A percentile compares a stretch with the other conserved stretches of the same genome.
Evolutionary conservation across 768 basidiomycete species (phyloP).

Genomic region (Strobilomyces confusus): DNA sequence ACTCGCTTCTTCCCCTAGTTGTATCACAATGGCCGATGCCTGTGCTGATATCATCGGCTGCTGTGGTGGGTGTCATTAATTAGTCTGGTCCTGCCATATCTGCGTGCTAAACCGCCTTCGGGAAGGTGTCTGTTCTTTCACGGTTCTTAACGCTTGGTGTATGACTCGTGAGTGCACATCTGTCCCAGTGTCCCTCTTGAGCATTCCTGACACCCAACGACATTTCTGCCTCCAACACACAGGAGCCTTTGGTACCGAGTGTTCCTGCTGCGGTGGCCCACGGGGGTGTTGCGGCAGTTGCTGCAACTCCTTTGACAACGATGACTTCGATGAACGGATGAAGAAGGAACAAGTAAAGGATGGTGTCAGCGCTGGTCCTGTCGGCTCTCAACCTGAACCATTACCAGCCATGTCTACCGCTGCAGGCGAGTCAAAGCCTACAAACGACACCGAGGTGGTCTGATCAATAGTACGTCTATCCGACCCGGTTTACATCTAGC

Average conservation of each 20-base stretch:
- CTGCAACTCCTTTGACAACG: conserved; percentile 27
- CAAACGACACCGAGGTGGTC: background rate
- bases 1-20: background rate
- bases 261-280: conserved; percentile 24
- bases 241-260: conserved; percentile 24
- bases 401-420: conserved; percentile 16
- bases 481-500: background rate
- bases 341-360: conserved; percentile 22
- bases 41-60: conserved; percentile 6
- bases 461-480: background rate
- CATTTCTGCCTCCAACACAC: background rate
- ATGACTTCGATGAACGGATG: conserved; percentile 29
- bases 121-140: conserved; percentile 13
- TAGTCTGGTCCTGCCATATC: background rate
- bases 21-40: conserved; percentile 18
- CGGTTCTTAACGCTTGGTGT: conserved; percentile 23
- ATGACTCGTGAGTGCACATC: conserved; percentile 19
- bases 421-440: conserved; percentile 1
- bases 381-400: conserved; percentile 22
- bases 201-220: background rate
- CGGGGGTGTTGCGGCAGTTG: conserved; percentile 28
- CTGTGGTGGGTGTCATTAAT: conserved; percentile 22
- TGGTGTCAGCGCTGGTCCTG: conserved; percentile 5
- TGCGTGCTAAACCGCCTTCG: background rate
- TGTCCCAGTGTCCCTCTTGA: no score